Conservation (phyloP, 345 rosid genomes). For the Carallia brachiata region DNA sequence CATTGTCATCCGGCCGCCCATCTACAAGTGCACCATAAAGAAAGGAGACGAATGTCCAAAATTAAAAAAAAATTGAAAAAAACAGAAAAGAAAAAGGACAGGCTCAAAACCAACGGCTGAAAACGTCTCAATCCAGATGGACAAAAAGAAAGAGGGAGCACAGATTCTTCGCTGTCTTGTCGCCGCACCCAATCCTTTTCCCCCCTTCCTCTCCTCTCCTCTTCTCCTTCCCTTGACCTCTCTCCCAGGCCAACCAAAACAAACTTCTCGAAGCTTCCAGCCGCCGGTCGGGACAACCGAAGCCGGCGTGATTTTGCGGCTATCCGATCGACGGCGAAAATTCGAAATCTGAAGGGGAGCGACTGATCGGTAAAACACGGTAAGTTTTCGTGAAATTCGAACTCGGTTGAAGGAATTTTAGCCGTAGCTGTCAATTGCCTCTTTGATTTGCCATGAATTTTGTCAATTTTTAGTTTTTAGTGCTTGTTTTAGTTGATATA, state of each 20-base stretch:
- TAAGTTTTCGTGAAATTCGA: background rate
- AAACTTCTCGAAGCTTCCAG: slow-evolving; percentile 5
- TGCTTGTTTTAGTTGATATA: too few relatives aligned
- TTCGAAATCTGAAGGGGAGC: slow-evolving; percentile 8
- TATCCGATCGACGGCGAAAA: slow-evolving; percentile 24
- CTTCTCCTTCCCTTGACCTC: slow-evolving; percentile 15
- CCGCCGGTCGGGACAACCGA: slow-evolving; percentile 7
- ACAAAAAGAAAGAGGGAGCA: background rate
- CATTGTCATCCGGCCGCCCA: too few relatives aligned
- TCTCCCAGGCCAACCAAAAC: slow-evolving; percentile 14
- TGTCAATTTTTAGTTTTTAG: too few relatives aligned
- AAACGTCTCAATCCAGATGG: too few relatives aligned
- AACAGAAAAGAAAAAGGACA: too few relatives aligned
- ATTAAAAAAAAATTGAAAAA: too few relatives aligned
- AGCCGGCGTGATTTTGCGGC: slow-evolving; percentile 34
- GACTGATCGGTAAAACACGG: background rate
- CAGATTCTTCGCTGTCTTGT: slow-evolving; percentile 16
- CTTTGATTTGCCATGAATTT: background rate
- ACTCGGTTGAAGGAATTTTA: background rate
- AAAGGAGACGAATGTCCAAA: too few relatives aligned
- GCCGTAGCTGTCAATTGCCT: slow-evolving; percentile 14
- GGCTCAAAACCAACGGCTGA: too few relatives aligned
- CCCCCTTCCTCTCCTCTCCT: slow-evolving; percentile 8
- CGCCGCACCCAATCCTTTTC: slow-evolving; percentile 16
- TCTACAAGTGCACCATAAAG: too few relatives aligned